Conservation (phyloP, 257 asterid genomes). For the Salvia hispanica region DNA sequence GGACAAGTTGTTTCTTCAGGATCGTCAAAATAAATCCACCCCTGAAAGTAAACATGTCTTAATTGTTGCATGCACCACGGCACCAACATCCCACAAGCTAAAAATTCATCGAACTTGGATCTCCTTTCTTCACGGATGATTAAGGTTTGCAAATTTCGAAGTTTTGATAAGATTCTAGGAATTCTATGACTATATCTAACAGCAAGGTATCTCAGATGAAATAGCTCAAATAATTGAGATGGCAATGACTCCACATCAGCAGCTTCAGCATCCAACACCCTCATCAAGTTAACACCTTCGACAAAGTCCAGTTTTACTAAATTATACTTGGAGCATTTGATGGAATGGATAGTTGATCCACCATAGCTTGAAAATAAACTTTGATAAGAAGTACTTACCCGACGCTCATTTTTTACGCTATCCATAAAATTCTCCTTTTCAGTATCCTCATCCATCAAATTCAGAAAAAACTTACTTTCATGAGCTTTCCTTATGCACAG, state of each 20-base stretch:
- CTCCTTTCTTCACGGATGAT: not conserved
- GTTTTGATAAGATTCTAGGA: not conserved
- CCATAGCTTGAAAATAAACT: too few relatives aligned
- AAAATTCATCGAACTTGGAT: too few relatives aligned
- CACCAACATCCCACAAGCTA: not conserved
- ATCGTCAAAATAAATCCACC: not conserved
- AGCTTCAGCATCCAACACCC: not conserved
- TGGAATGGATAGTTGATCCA: not conserved
- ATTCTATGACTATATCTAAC: not conserved
- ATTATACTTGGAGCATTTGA: not conserved
- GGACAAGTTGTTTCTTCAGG: not conserved
- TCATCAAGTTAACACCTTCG: not conserved
- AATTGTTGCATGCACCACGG: not conserved
- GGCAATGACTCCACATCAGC: not conserved
- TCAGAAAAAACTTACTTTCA: not conserved
- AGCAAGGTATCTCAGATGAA: slow-evolving; percentile 10
- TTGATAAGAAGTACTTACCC: not conserved
- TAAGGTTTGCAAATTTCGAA: not conserved
- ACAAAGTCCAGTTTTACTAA: not conserved
- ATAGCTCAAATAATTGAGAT: not conserved
- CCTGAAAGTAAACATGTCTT: not conserved
- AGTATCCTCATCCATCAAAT: not conserved
- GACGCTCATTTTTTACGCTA: not conserved
- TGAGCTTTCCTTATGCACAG: slow-evolving; percentile 28
- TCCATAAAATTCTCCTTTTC: too few relatives aligned